Evolutionary conservation across 192 early-diverging fungal species (phyloP), one percentile per base, ranked within the genome.

Genomic region (Rhizophagus prolifer): DNA sequence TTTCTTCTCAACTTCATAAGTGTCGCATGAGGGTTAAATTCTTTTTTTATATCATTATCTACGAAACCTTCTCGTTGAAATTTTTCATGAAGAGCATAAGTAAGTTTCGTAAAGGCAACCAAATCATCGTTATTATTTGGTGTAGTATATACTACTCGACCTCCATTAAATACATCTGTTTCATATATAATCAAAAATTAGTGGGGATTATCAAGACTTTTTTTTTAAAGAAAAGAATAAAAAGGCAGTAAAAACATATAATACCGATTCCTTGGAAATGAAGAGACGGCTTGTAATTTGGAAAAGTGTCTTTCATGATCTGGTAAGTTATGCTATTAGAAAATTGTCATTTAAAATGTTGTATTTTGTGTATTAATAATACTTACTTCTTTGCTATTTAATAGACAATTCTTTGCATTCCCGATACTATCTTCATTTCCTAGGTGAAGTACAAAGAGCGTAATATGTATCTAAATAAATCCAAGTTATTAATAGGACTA

Each of bases 231-330:
- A 47, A 47, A 47, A 47, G 3, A 61, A 61, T 61, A 6, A 28
- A n/a, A 26, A 61, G 26, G 8, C 4, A 62, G 19, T 19, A 62
- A 8, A 38, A 62, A 61, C 30, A 62, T 62, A 9, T 14, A 62
- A 62, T 62, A 62, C 61, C 61, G 9, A 62, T 62, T 62, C 61
- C 61, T 62, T 62, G n/a, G 4, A 62, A 62, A 62, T 62, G 61
- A 19, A 62, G 23, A 10, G 61, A 30, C 25, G 7, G 61, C 9
- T 28, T 28, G 13, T 19, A 13, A 23, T 26, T 62, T 28, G 61
- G 61, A 62, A 6, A 62, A 62, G 14, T 21, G 2, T 54, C 47
- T 19, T 54, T 62, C 13, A 12, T 62, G 13, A 62, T 62, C 61
- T 25, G 19, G 61, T 19, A 26, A 62, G 3, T 28, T 28, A 62